These are phyloP conservation scores for Botryotinia convoluta DNA, from an alignment of 2,329 filamentous ascomycete species.

Conservation along the genomic window DNA sequence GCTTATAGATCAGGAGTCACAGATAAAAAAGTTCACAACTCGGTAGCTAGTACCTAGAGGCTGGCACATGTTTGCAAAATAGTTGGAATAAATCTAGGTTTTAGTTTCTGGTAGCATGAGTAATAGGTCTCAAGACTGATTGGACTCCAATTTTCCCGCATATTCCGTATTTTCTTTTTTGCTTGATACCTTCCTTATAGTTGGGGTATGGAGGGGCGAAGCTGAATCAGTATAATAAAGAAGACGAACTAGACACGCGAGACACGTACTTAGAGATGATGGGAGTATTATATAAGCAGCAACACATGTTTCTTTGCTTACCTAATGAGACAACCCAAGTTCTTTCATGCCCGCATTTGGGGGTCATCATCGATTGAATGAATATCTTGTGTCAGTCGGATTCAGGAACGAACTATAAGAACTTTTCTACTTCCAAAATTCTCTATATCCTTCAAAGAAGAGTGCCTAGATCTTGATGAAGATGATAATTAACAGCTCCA, in stretches of 20 bases:
- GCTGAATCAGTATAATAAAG: not conserved
- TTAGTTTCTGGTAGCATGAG: not conserved
- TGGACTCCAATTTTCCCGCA: not conserved
- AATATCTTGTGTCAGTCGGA: not conserved
- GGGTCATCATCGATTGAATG: not conserved
- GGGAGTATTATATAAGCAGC: slow-evolving; percentile 3
- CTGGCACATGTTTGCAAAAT: not conserved
- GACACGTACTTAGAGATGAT: not conserved
- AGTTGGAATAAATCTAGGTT: not conserved
- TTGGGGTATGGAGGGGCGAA: not conserved
- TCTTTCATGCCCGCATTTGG: slow-evolving; percentile 17
- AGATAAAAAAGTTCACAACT: not conserved
- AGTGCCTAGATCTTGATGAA: not conserved
- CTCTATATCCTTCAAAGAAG: not conserved
- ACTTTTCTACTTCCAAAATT: not conserved
- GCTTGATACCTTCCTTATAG: not conserved
- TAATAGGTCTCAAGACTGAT: not conserved
- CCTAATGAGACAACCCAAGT: not conserved
- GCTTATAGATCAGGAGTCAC: not conserved
- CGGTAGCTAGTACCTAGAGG: not conserved
- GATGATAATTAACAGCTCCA: not conserved
- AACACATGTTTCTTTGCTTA: not conserved
- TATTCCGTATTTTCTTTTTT: not conserved
- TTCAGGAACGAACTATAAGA: not conserved
- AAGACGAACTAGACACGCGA: not conserved